These are phyloP conservation scores for Tolypocladium tropicale DNA, from an alignment of 2,329 filamentous ascomycete genomes.

Conservation along the genomic window DNA sequence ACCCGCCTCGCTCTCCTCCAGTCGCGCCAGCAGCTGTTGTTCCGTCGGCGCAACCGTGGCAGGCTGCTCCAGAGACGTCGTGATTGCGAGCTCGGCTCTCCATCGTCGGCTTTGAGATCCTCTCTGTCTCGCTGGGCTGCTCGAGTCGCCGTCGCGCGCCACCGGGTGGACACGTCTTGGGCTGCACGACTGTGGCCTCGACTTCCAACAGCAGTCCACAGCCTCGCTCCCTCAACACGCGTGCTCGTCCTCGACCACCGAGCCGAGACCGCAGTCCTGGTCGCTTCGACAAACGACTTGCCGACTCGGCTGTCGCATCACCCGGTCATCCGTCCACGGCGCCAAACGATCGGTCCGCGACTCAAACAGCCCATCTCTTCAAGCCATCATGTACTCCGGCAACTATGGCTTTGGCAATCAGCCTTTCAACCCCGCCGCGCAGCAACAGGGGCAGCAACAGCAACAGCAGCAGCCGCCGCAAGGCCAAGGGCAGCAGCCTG, in stretches of 20 bases:
- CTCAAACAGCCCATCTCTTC: not conserved
- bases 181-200: not conserved
- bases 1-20: not conserved
- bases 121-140: not conserved
- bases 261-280: not conserved
- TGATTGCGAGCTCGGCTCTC: not conserved
- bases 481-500: slow-evolving; percentile 31
- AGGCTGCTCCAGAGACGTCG: not conserved
- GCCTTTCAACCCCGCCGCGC: slow-evolving; percentile 37
- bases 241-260: too few species aligned
- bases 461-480: slow-evolving; percentile 34
- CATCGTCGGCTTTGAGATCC: not conserved
- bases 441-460: slow-evolving; percentile 33
- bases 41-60: not conserved
- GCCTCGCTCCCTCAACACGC: too few species aligned
- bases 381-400: slow-evolving; percentile 40
- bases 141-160: not conserved
- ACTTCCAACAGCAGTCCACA: not conserved
- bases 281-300: not conserved
- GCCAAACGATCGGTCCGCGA: not conserved
- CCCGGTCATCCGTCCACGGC: not conserved
- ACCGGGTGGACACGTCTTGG: not conserved
- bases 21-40: not conserved
- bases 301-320: not conserved
- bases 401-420: slow-evolving; percentile 44